Conservation (phyloP, 2,329 filamentous ascomycete genomes). For the Neonectria ditissima region DNA sequence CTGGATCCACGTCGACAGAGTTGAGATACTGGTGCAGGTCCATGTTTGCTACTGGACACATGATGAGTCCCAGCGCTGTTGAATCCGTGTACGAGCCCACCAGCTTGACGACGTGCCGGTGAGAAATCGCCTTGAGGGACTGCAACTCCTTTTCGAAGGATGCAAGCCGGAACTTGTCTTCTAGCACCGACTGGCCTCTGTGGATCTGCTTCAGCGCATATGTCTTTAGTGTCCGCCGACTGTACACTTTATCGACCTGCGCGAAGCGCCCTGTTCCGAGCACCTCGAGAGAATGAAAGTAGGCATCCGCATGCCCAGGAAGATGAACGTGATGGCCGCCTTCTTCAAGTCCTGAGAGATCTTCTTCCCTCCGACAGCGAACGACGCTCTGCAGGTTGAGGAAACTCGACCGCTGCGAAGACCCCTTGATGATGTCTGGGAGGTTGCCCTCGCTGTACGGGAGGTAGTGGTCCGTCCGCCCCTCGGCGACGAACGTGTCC, state of each 20-base stretch:
- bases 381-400: slow-evolving; percentile 5
- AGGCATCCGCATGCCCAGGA: background rate
- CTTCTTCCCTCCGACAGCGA: background rate
- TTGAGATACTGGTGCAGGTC: slow-evolving; percentile 3
- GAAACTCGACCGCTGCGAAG: background rate
- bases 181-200: background rate
- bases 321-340: background rate
- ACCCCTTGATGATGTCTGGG: slow-evolving; percentile 7
- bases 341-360: background rate
- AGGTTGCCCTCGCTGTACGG: slow-evolving; percentile 3
- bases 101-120: slow-evolving; percentile 6
- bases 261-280: background rate
- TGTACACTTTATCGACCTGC: background rate
- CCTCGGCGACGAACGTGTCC: background rate
- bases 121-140: background rate
- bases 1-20: background rate
- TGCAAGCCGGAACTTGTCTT: background rate
- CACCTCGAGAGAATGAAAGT: background rate
- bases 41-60: background rate
- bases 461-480: background rate
- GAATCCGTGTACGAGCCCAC: slow-evolving; percentile 6
- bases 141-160: background rate
- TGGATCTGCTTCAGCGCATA: background rate
- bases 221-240: background rate
- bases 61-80: background rate